Evolutionary conservation across 805 yeast genomes (phyloP).

Genomic region (Starmera dryadoides): DNA sequence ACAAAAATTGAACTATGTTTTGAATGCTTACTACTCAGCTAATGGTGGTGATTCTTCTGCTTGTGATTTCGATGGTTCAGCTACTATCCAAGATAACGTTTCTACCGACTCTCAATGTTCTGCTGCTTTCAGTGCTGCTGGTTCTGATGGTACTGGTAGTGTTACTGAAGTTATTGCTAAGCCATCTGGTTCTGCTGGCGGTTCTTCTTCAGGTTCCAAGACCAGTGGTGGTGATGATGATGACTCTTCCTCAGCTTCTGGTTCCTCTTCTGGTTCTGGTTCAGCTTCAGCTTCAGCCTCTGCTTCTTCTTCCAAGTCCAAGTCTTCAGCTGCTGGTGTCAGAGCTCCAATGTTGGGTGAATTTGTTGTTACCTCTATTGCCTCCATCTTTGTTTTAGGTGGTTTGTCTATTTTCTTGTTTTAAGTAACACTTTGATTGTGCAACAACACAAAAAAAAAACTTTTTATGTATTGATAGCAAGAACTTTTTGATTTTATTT

Average conservation of each 20-base stretch:
- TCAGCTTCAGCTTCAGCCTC: conserved; percentile 13
- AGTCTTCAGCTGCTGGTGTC: conserved; percentile 17
- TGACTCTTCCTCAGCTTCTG: conserved; percentile 9
- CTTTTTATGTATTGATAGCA: too few relatives aligned
- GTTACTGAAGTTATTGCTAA: conserved; percentile 33
- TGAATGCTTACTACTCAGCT: conserved; percentile 55
- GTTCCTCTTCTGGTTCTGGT: conserved; percentile 10
- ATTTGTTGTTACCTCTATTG: conserved; percentile 23
- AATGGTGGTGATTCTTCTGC: conserved; percentile 38
- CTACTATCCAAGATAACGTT: conserved; percentile 38
- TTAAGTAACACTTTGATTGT: conserved; percentile 7
- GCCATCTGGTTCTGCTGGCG: conserved; percentile 15
- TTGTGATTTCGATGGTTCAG: conserved; percentile 68
- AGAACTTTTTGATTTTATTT: too few relatives aligned
- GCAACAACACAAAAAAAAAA: too few relatives aligned
- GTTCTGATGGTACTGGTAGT: conserved; percentile 60
- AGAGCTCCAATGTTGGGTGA: conserved; percentile 22
- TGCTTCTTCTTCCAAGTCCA: conserved; percentile 16
- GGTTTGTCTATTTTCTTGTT: conserved; percentile 31
- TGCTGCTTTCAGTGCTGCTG: conserved; percentile 56
- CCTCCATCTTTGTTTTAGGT: conserved; percentile 26
- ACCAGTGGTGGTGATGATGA: conserved; percentile 1
- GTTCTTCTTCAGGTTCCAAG: conserved; percentile 10
- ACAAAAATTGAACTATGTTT: conserved; percentile 56
- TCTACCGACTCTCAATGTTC: conserved; percentile 48